A percentile compares a stretch with the other conserved stretches of the same genome.
Evolutionary conservation across 2,329 filamentous ascomycete species (phyloP).

Genomic region (Claviceps maximensis): DNA sequence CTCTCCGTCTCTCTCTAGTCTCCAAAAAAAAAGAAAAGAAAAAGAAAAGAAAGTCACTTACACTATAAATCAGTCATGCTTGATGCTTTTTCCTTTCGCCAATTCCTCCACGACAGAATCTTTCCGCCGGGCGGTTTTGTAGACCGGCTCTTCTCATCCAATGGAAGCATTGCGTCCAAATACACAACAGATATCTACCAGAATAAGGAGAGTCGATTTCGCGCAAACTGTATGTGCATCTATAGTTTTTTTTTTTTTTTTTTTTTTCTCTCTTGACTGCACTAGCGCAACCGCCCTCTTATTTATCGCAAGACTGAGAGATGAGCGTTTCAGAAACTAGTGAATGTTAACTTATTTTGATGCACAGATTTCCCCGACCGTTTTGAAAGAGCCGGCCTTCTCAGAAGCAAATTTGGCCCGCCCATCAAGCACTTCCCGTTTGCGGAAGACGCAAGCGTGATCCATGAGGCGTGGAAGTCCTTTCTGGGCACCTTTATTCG

Average conservation of each 20-base stretch:
- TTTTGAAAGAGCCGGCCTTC: conserved; percentile 26
- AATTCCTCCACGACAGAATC: background rate
- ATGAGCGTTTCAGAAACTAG: too few species aligned
- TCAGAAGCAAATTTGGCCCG: conserved; percentile 22
- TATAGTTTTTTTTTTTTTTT: background rate
- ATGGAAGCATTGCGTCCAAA: background rate
- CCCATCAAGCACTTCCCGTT: conserved; percentile 29
- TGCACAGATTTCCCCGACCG: conserved; percentile 26
- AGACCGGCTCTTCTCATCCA: background rate
- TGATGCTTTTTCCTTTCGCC: background rate
- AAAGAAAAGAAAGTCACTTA: background rate
- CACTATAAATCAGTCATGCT: background rate
- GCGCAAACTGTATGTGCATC: conserved; percentile 1
- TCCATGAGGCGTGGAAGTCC: conserved; percentile 20
- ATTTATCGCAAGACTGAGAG: too few species aligned
- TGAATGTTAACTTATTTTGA: background rate
- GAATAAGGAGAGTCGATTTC: background rate
- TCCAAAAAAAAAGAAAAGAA: too few species aligned
- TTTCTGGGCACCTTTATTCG: conserved; percentile 30
- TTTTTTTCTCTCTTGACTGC: background rate
- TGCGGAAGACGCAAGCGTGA: conserved; percentile 26
- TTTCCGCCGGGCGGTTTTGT: background rate
- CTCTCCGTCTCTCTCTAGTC: too few species aligned
- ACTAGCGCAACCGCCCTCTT: background rate
- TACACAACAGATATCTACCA: conserved; percentile 1